Conservation (phyloP, 345 rosid species). For the Corymbia maculata region DNA sequence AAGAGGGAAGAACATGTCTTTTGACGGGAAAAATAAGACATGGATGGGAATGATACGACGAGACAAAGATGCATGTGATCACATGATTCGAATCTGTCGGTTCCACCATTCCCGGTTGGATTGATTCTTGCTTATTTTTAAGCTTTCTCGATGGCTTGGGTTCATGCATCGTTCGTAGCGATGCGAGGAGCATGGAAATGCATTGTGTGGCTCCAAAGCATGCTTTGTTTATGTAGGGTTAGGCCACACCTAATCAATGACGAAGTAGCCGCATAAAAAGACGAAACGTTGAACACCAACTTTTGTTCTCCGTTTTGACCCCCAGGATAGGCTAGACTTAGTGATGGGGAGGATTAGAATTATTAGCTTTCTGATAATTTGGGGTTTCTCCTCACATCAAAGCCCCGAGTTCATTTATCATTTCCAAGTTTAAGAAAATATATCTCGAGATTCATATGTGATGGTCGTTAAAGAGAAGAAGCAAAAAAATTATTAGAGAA, state of each 20-base stretch:
- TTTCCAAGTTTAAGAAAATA: not conserved
- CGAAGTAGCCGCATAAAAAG: not conserved
- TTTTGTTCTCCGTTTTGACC: not conserved
- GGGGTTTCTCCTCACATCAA: not conserved
- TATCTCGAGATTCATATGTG: not conserved
- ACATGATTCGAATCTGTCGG: constrained; percentile 25
- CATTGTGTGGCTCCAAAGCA: not conserved
- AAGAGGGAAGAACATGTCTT: not conserved
- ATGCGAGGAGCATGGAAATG: not conserved
- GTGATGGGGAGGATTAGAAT: not conserved
- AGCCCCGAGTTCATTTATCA: not conserved
- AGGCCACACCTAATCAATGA: not conserved
- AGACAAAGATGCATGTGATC: constrained; percentile 29
- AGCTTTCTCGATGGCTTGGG: not conserved
- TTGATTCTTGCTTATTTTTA: not conserved
- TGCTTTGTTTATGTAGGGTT: not conserved
- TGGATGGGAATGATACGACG: not conserved
- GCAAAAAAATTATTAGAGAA: not conserved
- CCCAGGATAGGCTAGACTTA: not conserved
- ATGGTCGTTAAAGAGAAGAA: not conserved
- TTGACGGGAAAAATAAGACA: not conserved
- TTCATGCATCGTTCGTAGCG: not conserved
- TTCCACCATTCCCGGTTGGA: constrained; percentile 16
- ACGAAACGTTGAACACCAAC: not conserved
- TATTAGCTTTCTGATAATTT: not conserved